phyloP scores from a whole-genome alignment of 2,329 filamentous ascomycete genomes.

The Monilinia fructicola region DNA sequence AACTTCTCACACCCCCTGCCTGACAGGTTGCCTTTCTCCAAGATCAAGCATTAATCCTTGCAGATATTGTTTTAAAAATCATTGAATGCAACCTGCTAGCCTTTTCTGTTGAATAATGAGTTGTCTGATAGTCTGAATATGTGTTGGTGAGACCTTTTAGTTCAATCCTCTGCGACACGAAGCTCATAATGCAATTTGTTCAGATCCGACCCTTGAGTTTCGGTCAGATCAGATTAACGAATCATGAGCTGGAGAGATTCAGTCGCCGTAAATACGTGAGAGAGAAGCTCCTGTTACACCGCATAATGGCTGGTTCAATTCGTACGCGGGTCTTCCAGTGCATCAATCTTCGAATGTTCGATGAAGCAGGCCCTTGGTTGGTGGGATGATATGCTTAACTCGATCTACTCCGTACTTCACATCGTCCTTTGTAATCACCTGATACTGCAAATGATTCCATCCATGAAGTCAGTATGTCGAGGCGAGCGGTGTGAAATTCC shows the following conservation, averaged over 20 bases:
- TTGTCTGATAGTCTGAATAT: constrained; percentile 4
- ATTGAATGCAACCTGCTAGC: constrained; percentile 12
- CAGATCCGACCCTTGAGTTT: constrained; percentile 8
- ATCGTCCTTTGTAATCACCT: constrained; percentile 15
- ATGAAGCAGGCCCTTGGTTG: not conserved
- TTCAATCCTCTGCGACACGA: constrained; percentile 9
- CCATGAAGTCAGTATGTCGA: constrained; percentile 9
- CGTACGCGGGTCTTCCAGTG: constrained; percentile 14
- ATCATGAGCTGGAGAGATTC: not conserved
- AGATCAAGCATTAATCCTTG: constrained; percentile 24
- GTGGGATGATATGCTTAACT: not conserved
- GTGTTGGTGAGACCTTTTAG: constrained; percentile 23
- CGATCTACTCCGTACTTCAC: constrained; percentile 2
- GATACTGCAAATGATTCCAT: not conserved
- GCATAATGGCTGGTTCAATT: not conserved
- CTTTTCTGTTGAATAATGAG: constrained; percentile 15
- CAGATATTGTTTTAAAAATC: constrained; percentile 8
- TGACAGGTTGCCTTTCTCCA: constrained; percentile 16
- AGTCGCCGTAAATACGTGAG: constrained; percentile 4
- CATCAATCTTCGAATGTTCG: constrained; percentile 6
- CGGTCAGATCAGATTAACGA: constrained; percentile 19
- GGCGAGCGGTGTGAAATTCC: constrained; percentile 17
- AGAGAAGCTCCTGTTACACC: constrained; percentile 20
- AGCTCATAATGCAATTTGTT: constrained; percentile 20
- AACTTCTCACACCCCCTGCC: constrained; percentile 16